phyloP scores from a whole-genome alignment of 2,329 filamentous ascomycete species.

The Cytospora piceae region DNA sequence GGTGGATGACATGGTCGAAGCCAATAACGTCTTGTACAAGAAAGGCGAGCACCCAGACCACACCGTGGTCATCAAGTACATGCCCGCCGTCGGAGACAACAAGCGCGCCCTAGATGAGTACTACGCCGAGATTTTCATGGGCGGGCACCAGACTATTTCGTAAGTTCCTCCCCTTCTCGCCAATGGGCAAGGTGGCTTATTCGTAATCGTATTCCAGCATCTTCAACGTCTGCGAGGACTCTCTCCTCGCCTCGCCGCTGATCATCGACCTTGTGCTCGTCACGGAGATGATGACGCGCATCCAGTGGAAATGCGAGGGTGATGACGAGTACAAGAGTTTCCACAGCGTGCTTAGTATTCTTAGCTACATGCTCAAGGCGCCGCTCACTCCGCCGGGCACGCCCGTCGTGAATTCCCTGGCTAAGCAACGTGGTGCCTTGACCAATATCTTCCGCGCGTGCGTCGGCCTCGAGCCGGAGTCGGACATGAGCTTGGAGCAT shows the following conservation, averaged over 20 bases:
- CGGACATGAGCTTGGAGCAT: conserved; percentile 69
- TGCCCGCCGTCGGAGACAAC: conserved; percentile 98
- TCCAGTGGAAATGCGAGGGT: conserved; percentile 78
- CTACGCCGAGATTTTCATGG: conserved; percentile 99
- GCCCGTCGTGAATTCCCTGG: conserved; percentile 91
- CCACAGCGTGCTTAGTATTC: conserved; percentile 93
- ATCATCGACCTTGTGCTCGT: conserved; percentile 96
- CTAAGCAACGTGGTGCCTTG: conserved; percentile 91
- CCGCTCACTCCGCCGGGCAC: conserved; percentile 92
- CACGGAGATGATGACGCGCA: conserved; percentile 97
- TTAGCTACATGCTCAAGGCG: conserved; percentile 99
- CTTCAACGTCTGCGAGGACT: conserved; percentile 99
- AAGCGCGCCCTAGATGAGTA: conserved; percentile 99
- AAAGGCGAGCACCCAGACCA: conserved; percentile 95
- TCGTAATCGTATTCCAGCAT: conserved; percentile 55
- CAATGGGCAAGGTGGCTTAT: conserved; percentile 28
- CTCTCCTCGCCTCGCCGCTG: conserved; percentile 88
- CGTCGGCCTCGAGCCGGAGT: conserved; percentile 94
- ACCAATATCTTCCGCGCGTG: conserved; percentile 99
- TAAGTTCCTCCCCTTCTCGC: conserved; percentile 45
- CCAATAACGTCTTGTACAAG: conserved; percentile 89
- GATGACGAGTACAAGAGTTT: conserved; percentile 83
- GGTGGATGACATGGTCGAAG: conserved; percentile 98
- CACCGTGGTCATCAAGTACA: conserved; percentile 99
- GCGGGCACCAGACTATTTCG: conserved; percentile 96